Evolutionary conservation across 2,329 filamentous ascomycete species (phyloP), one percentile per base, ranked within the genome.

Genomic region (Colletotrichum liaoningense): DNA sequence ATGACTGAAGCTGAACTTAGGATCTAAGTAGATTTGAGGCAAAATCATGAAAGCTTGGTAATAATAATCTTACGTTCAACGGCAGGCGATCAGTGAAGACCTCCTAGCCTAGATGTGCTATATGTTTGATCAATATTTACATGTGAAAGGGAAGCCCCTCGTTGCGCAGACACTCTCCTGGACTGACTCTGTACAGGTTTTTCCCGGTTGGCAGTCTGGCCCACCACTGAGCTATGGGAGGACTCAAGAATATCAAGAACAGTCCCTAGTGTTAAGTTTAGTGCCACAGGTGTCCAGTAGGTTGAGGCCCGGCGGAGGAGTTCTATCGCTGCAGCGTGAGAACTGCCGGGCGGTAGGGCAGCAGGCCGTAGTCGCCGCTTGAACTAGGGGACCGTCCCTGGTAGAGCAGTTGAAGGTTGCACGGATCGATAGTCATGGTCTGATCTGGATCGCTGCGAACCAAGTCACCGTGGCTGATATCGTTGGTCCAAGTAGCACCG

Each of bases 391-490:
- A 78, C 11, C 83, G 81, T 26, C 91, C 91, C 81, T 93, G 91
- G 80, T 92, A 93, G 35, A 93, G 85, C 55, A 92, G 77, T 83
- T 91, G 88, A 77, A 93, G 81, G 78, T 92, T 92, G 84, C 91
- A 93, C 1, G 90, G 84, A 77, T 92, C 89, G 71, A 93, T 79
- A 0, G 88, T 87, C 82, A 91, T 87, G 1, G 90, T 93, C 83
- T 93, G 87, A 77, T 93, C 91, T 2, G 86, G 78, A 77, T 85
- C 88, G 70, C 75, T 84, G 72, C 91, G 86, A 69, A 92, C 78
- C 54, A 93, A 79, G 74, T 93, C 91, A 46, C 91, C 91, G 77
- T 92, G 90, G 78, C 88, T 91, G 79, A 93, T 92, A 73, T 92
- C 90, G 79, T 92, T 89, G 59, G 90, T 92, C 91, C 91, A 93